These are phyloP conservation scores for Colletotrichum gigasporum DNA, from an alignment of 2,329 filamentous ascomycete genomes.

Conservation along the genomic window DNA sequence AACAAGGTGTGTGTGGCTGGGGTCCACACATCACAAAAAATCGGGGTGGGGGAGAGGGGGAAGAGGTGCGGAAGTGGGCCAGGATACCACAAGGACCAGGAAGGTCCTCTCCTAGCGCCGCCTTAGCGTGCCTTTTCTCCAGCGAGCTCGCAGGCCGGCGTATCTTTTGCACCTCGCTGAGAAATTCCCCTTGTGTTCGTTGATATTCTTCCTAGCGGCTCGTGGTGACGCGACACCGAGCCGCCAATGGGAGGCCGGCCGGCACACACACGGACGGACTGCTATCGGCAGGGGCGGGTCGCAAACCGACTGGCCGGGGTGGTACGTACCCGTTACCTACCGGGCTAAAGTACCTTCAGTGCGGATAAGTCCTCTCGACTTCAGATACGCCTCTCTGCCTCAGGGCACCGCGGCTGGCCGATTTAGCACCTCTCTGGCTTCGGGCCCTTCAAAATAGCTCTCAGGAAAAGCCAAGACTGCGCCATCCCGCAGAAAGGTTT, in stretches of 20 bases:
- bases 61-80: too few relatives aligned
- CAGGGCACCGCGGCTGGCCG: too few relatives aligned
- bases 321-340: neutral
- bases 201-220: neutral
- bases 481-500: constrained; percentile 6
- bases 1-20: constrained; percentile 25
- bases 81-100: constrained; percentile 19
- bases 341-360: neutral
- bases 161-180: constrained; percentile 3
- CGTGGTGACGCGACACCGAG: constrained; percentile 1
- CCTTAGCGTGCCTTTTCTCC: constrained; percentile 12
- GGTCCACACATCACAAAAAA: constrained; percentile 16
- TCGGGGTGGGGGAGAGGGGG: constrained; percentile 1
- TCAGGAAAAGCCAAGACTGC: constrained; percentile 7
- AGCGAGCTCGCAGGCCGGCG: neutral
- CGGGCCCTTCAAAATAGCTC: neutral
- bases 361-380: neutral
- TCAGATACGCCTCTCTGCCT: constrained; percentile 3
- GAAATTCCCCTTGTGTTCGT: neutral
- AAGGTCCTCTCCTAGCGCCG: constrained; percentile 14
- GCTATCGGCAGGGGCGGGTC: constrained; percentile 17
- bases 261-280: constrained; percentile 15
- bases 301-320: constrained; percentile 8
- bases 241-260: too few relatives aligned
- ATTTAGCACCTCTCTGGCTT: too few relatives aligned